phyloP scores from a whole-genome alignment of 2,329 filamentous ascomycete species.

The Trichoderma simmonsii region DNA sequence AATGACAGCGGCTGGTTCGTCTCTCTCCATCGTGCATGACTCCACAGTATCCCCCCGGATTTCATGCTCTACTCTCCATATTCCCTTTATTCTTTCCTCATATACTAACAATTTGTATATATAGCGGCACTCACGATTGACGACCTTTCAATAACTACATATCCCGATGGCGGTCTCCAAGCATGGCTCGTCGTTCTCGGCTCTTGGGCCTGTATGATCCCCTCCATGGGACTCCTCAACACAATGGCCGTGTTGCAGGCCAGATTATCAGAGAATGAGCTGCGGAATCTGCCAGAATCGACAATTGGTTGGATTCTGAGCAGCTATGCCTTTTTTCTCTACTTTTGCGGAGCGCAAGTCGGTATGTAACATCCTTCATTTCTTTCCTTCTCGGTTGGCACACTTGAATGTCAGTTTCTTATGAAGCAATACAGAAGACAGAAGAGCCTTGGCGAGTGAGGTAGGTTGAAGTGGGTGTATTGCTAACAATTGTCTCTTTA shows the following conservation, averaged over 20 bases:
- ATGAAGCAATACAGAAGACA: not conserved
- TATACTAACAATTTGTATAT: not conserved
- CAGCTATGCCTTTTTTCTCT: conserved; percentile 66
- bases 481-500: not conserved
- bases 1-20: conserved; percentile 4
- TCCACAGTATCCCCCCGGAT: not conserved
- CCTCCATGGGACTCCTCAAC: conserved; percentile 65
- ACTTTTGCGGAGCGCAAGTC: conserved; percentile 68
- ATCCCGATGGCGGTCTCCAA: conserved; percentile 65
- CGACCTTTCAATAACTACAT: conserved; percentile 31
- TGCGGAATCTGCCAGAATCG: conserved; percentile 55
- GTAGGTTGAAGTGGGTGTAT: not conserved
- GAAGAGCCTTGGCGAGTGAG: not conserved
- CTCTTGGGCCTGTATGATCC: conserved; percentile 63
- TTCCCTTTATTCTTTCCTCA: not conserved
- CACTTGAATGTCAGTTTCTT: not conserved
- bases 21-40: not conserved
- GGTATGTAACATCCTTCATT: conserved; percentile 31
- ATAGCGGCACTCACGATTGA: not conserved
- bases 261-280: conserved; percentile 62
- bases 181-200: conserved; percentile 72
- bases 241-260: conserved; percentile 64
- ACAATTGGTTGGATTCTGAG: conserved; percentile 71
- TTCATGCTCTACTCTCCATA: not conserved
- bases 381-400: not conserved